Percentiles rank a stretch among this genome's conserved stretches.
Conservation (phyloP, 2,329 filamentous ascomycete species). For the Lasiodiplodia gonubiensis region DNA sequence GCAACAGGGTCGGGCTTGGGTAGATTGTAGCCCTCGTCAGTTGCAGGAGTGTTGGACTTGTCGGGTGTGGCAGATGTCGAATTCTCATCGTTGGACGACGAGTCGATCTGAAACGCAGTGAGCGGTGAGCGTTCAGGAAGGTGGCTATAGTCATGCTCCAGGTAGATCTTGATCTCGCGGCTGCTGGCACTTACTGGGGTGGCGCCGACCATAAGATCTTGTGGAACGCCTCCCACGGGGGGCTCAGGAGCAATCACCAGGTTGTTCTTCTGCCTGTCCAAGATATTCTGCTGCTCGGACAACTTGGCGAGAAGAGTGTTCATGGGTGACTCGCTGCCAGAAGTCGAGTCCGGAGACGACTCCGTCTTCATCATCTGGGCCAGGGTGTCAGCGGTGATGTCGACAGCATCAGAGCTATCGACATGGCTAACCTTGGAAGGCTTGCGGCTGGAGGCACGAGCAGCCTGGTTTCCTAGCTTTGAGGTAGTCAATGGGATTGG, state of each 20-base stretch:
- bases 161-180: background rate
- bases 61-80: conserved; percentile 68
- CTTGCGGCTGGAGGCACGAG: conserved; percentile 23
- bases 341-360: conserved; percentile 13
- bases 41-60: conserved; percentile 38
- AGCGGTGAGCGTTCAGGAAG: background rate
- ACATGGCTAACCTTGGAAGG: conserved; percentile 33
- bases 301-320: conserved; percentile 77
- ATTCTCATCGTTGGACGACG: conserved; percentile 62
- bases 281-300: conserved; percentile 62
- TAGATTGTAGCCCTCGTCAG: conserved; percentile 35
- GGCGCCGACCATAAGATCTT: conserved; percentile 7
- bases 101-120: conserved; percentile 37
- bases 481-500: conserved; percentile 45
- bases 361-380: conserved; percentile 22
- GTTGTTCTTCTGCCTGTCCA: conserved; percentile 20
- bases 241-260: background rate
- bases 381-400: conserved; percentile 14
- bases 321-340: conserved; percentile 34
- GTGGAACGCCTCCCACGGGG: background rate
- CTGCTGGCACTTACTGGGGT: conserved; percentile 12
- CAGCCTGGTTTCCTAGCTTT: conserved; percentile 39
- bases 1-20: conserved; percentile 59
- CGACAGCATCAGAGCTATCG: conserved; percentile 40
- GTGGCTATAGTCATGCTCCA: background rate